A percentile compares a stretch with the other conserved stretches of the same genome.
Evolutionary conservation across 345 rosid species (phyloP).

Genomic region (Populus davidiana): DNA sequence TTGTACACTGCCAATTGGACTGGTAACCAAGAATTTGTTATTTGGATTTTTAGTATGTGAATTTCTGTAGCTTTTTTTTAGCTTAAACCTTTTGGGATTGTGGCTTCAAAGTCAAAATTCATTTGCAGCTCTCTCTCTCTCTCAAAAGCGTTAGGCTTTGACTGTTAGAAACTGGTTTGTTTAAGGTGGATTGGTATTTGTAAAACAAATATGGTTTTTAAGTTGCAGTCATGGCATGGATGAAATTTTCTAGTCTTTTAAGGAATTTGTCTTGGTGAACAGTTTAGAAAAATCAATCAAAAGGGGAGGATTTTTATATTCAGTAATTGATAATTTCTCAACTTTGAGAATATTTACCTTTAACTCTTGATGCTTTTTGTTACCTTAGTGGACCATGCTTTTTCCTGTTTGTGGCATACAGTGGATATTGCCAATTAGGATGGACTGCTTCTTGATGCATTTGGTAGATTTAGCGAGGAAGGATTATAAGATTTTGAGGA

Average conservation of each 20-base stretch:
- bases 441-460: neutral
- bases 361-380: neutral
- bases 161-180: neutral
- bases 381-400: neutral
- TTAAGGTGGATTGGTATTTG: neutral
- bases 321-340: neutral
- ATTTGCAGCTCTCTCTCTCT: neutral
- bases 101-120: neutral
- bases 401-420: neutral
- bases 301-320: neutral
- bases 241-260: neutral
- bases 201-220: neutral
- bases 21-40: neutral
- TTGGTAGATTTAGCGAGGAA: neutral
- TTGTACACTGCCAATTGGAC: neutral
- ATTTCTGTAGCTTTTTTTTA: neutral
- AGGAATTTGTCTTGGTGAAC: neutral
- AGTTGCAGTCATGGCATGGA: neutral
- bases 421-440: neutral
- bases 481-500: neutral
- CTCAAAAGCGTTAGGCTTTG: neutral
- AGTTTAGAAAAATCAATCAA: neutral
- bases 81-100: neutral
- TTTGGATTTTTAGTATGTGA: neutral
- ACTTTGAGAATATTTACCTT: neutral